Base-by-base conservation (phyloP, 192 early-diverging fungal genomes). In the Dimargaris xerosporica region DNA sequence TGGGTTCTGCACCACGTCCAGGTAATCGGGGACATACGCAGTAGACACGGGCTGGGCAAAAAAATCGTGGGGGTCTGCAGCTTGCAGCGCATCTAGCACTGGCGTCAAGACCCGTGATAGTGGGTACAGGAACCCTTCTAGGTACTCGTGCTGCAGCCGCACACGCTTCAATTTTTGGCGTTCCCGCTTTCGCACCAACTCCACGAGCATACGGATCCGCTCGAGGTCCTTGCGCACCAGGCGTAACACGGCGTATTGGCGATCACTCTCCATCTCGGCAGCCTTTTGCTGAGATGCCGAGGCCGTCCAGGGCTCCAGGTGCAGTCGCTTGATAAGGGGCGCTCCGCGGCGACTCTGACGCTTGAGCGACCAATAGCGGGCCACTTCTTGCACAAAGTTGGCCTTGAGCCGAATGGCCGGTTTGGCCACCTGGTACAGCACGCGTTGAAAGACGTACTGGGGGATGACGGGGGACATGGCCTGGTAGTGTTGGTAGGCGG, bases 291-390 rank as follows among this genome's bases (percentile, higher is more conserved):
- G 75, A 21, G 85, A 78, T 0, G 80, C 82, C 34, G 87, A 90
- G 0, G 91, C 90, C 0, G 91, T 95, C 93, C 91, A 95, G 15
- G 92, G 93, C 80, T 98, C 95, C 67, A 99, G 72, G 67, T 97
- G 93, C 30, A 99, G 75, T 52, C 96, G 80, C 69, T 98, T 98
- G 42, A 99, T 73, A 6, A 99, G 76, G 0, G 96, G 91, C 2
- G 94, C 93, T 0, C 96, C 96, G 28, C 91, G 80, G 23, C 94
- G 70, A n/a, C 82, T 70, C 67, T 86, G 83, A 31, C 94, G 81
- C 69, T 99, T 99, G 12, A 98, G 76, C 2, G 93, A 83, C 96
- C 96, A 99, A 73, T 94, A 99, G 67, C 85, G 81, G 62, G 87
- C 87, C 34, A 94, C 80, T 23, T 67, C 71, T 26, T 78, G 71